Evolutionary conservation across 2,329 filamentous ascomycete species (phyloP), one percentile per base, ranked within the genome.

Genomic region (Sclerotinia nivalis): DNA sequence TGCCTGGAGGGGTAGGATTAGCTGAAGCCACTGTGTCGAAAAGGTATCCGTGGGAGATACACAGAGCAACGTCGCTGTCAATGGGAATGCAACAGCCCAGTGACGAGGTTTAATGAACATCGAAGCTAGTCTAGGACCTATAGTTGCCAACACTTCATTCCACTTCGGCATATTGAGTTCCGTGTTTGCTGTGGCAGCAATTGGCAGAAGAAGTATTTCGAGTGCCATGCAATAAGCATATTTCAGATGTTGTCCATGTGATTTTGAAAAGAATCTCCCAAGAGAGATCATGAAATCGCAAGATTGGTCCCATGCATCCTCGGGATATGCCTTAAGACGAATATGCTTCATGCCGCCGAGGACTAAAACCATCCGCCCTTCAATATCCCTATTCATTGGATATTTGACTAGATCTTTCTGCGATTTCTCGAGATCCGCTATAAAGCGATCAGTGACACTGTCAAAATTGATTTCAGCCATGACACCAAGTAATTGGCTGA

Each of bases 391-490:
- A 59, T 88, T 87, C 28, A 84, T 84, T 25, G 90, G 86, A 49
- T 86, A 90, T 78, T 95, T 96, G 25, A 88, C 85, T 56, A 94
- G 84, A 25, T 96, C 93, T 76, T 89, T 89, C 66, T 97, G 89
- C 13, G 90, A 91, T 45, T 85, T 85, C 69, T 93, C 92, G 7
- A 99, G 84, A 77, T 98, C 94, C 43, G 86, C 83, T 59, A 97
- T 84, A 77, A 97, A 99, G 61, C 93, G 89, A 68, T 89, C 88
- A 4, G 93, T 89, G 59, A 99, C 94, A 69, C 90, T 92, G 22
- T 88, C 83, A 79, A 99, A 98, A 78, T 96, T 95, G 73, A 96
- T 90, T 58, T 92, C 91, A 80, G 96, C 97, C 92, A 99, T 97
- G 52, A 94, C 91, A n/a, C 96, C 96, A 0, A 99, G 86, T 4